These are phyloP conservation scores for Heteromeles arbutifolia DNA, from an alignment of 306 rosid species.

Conservation along the genomic window DNA sequence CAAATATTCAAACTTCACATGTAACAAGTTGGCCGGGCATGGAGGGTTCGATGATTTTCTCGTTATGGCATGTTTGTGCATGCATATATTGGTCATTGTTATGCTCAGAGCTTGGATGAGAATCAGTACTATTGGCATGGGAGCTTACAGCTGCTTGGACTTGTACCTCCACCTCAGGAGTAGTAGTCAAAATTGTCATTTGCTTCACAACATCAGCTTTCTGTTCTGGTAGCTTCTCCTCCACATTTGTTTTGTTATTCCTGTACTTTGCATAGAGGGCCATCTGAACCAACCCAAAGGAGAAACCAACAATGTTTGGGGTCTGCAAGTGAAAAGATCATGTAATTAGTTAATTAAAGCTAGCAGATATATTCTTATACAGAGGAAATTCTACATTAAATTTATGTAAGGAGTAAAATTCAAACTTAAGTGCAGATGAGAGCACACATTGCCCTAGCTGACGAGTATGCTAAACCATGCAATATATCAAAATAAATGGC, in stretches of 20 bases:
- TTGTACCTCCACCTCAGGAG: not conserved
- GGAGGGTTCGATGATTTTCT: not conserved
- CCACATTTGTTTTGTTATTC: conserved; percentile 29
- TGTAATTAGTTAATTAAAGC: not conserved
- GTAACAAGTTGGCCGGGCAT: not conserved
- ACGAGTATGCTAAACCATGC: too few species aligned
- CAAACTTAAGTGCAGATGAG: not conserved
- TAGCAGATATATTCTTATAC: not conserved
- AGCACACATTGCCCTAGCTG: too few species aligned
- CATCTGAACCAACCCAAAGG: conserved; percentile 79
- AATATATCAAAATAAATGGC: not conserved
- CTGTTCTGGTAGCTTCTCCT: conserved; percentile 50
- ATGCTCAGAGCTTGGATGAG: not conserved
- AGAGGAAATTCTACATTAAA: too few species aligned
- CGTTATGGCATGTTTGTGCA: conserved; percentile 1
- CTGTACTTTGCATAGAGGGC: conserved; percentile 48
- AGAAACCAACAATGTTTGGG: conserved; percentile 72
- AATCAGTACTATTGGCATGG: not conserved
- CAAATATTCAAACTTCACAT: not conserved
- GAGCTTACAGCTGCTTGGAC: not conserved
- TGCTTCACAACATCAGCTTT: conserved; percentile 37
- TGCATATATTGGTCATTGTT: not conserved
- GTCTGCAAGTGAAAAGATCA: conserved; percentile 36
- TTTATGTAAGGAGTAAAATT: not conserved
- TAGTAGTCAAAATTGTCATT: conserved; percentile 4